These are phyloP conservation scores for Lantana camara DNA, from an alignment of 257 asterid genomes.

Conservation along the genomic window DNA sequence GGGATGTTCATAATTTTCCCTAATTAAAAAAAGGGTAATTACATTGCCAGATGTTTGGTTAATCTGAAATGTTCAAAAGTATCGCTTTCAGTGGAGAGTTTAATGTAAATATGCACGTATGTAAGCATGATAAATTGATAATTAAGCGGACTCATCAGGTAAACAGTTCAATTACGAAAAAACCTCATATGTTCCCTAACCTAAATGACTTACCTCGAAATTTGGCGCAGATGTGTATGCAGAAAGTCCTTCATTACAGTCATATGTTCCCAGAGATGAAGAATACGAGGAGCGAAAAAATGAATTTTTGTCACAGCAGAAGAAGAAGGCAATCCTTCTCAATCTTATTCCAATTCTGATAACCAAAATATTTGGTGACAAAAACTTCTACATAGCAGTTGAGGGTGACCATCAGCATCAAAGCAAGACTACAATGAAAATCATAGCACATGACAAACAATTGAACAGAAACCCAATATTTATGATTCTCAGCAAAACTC, in stretches of 20 bases:
- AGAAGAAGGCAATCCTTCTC: slow-evolving; percentile 7
- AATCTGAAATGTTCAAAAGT: too few relatives aligned
- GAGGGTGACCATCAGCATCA: slow-evolving; percentile 5
- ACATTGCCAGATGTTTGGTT: too few relatives aligned
- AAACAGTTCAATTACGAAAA: too few relatives aligned
- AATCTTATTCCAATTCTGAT: slow-evolving; percentile 27
- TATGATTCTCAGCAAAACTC: slow-evolving; percentile 4
- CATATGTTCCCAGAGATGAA: slow-evolving; percentile 41
- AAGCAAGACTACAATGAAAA: slow-evolving; percentile 14
- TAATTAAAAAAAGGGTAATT: too few relatives aligned
- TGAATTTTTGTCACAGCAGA: slow-evolving; percentile 17
- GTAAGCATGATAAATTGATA: too few relatives aligned
- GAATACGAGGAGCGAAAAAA: slow-evolving; percentile 32
- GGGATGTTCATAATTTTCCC: too few relatives aligned
- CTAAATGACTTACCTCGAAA: too few relatives aligned
- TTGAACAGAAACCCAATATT: slow-evolving; percentile 4
- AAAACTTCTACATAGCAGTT: slow-evolving; percentile 15
- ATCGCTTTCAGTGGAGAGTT: too few relatives aligned
- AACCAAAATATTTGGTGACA: slow-evolving; percentile 18
- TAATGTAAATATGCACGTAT: too few relatives aligned
- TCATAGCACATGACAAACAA: slow-evolving; percentile 10
- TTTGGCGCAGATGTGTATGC: slow-evolving; percentile 11
- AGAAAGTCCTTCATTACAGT: slow-evolving; percentile 18
- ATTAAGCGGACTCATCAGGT: too few relatives aligned
- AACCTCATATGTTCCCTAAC: too few relatives aligned